Percentiles rank a stretch among this genome's conserved stretches.
Evolutionary conservation across 2,329 filamentous ascomycete genomes (phyloP).

Genomic region (Mycosphaerella sp.): DNA sequence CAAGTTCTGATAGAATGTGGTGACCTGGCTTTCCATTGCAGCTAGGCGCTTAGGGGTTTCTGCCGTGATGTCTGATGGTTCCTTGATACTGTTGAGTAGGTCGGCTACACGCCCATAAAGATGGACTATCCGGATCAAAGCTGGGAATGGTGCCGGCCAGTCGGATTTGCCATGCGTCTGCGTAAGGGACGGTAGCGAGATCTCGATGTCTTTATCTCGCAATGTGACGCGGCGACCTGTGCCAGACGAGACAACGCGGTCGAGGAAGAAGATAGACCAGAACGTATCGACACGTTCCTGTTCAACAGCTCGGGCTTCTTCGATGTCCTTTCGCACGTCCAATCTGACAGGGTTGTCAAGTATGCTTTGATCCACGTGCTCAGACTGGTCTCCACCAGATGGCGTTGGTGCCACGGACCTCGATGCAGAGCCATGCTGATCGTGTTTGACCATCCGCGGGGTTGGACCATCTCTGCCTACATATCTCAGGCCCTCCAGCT

Average conservation of each 20-base stretch:
- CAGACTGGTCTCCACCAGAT: slow-evolving; percentile 29
- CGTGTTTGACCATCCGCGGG: slow-evolving; percentile 48
- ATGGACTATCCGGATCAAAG: slow-evolving; percentile 76
- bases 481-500: slow-evolving; percentile 64
- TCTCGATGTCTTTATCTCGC: slow-evolving; percentile 76
- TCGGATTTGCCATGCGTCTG: slow-evolving; percentile 51
- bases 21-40: slow-evolving; percentile 76
- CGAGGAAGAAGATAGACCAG: slow-evolving; percentile 80
- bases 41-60: slow-evolving; percentile 66
- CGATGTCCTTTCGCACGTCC: slow-evolving; percentile 52
- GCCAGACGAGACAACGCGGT: slow-evolving; percentile 80
- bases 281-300: slow-evolving; percentile 81
- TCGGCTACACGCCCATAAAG: slow-evolving; percentile 81
- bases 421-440: slow-evolving; percentile 4
- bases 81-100: slow-evolving; percentile 72
- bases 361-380: slow-evolving; percentile 43
- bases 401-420: background rate
- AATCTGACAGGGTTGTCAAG: slow-evolving; percentile 44
- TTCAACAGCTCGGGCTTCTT: slow-evolving; percentile 58
- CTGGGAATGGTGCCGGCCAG: slow-evolving; percentile 73
- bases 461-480: slow-evolving; percentile 52
- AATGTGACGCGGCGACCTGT: slow-evolving; percentile 79
- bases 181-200: slow-evolving; percentile 58
- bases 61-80: slow-evolving; percentile 65
- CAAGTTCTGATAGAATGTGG: slow-evolving; percentile 65